Conservation (phyloP, 1,284 basidiomycete species). For the Malassezia dermatis region DNA sequence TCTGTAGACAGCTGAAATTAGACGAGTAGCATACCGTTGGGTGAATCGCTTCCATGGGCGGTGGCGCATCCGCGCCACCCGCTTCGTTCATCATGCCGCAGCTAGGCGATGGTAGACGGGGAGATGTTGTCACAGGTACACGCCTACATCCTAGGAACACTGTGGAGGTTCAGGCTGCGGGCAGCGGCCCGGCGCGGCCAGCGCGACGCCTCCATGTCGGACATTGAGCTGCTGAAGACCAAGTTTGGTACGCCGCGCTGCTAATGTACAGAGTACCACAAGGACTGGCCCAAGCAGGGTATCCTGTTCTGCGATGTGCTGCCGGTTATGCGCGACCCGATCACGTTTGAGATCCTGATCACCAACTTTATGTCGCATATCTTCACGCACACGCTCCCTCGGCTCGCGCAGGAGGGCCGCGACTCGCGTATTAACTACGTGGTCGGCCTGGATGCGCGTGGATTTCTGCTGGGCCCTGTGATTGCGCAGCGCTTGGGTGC, state of each 20-base stretch:
- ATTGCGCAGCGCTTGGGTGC: constrained; percentile 83
- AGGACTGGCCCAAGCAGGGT: constrained; percentile 45
- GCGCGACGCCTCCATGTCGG: constrained; percentile 9
- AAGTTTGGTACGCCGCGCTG: constrained; percentile 14
- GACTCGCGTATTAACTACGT: constrained; percentile 65
- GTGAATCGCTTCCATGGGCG: constrained; percentile 16
- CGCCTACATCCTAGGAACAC: neutral
- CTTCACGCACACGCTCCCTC: constrained; percentile 61
- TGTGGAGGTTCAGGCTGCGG: constrained; percentile 4
- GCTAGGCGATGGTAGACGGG: neutral
- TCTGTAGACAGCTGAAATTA: constrained; percentile 4
- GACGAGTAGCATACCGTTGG: constrained; percentile 1
- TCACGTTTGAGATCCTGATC: constrained; percentile 58
- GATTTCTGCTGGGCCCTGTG: constrained; percentile 87
- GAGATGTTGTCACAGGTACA: neutral
- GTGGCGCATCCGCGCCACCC: constrained; percentile 4
- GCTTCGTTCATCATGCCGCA: constrained; percentile 13
- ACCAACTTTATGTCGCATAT: constrained; percentile 81
- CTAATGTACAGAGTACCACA: constrained; percentile 31
- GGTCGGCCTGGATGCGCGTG: constrained; percentile 89
- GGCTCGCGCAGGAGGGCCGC: constrained; percentile 51
- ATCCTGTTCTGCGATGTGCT: constrained; percentile 47
- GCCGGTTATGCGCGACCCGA: constrained; percentile 46
- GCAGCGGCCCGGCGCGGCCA: neutral
- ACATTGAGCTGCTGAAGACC: constrained; percentile 20